Percentiles rank a stretch among this genome's conserved stretches.
Conservation (phyloP, 1,284 basidiomycete species). For the Cutaneotrichosporon curvatum region DNA sequence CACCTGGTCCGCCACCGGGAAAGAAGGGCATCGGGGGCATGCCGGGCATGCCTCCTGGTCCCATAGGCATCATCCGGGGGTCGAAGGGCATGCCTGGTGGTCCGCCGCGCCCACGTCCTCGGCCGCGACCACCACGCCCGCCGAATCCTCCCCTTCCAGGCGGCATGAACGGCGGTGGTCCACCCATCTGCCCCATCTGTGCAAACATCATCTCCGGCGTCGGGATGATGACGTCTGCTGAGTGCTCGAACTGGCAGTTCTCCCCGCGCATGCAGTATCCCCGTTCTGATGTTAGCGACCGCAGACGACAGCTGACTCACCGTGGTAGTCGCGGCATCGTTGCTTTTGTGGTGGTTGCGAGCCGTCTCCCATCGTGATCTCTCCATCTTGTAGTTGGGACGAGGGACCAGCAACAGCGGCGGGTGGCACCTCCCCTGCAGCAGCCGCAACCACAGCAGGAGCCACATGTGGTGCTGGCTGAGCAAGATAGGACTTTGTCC, state of each 20-base stretch:
- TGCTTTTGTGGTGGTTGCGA: constrained; percentile 3
- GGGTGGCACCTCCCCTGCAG: constrained; percentile 6
- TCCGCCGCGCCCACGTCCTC: constrained; percentile 45
- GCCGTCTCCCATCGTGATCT: constrained; percentile 23
- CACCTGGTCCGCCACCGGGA: no score
- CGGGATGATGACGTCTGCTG: constrained; percentile 51
- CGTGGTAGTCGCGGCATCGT: constrained; percentile 76
- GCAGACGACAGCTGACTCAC: constrained; percentile 51
- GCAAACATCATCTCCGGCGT: constrained; percentile 50
- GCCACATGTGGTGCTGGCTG: constrained; percentile 39
- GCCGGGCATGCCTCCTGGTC: constrained; percentile 11
- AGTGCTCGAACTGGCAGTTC: constrained; percentile 87
- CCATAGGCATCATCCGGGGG: constrained; percentile 4
- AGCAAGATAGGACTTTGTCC: constrained; percentile 67
- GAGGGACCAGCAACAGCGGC: constrained; percentile 5
- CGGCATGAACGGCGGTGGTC: constrained; percentile 28
- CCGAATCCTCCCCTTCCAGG: constrained; percentile 49
- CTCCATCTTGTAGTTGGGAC: constrained; percentile 1
- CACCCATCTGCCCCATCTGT: constrained; percentile 31
- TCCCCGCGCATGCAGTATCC: constrained; percentile 85
- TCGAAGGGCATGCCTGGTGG: constrained; percentile 13
- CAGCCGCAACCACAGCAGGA: constrained; percentile 24
- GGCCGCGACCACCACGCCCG: constrained; percentile 34
- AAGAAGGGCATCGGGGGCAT: constrained; percentile 21
- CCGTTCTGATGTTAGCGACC: constrained; percentile 53